phyloP scores from a whole-genome alignment of 495 filamentous ascomycete species.

The Tetracladium marchalianum region DNA sequence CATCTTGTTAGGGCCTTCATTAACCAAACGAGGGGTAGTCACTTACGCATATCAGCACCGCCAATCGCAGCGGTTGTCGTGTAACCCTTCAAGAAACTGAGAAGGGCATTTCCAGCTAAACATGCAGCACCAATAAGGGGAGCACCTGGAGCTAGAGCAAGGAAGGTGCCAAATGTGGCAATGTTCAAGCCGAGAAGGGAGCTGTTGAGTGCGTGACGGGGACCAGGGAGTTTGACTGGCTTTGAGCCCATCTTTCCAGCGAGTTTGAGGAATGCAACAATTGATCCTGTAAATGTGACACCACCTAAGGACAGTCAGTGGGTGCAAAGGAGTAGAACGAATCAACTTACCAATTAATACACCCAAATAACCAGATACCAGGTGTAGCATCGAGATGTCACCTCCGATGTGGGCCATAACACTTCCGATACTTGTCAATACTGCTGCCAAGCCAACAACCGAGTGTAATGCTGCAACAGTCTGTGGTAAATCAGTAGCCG shows the following conservation, averaged over 20 bases:
- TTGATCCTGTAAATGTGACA: constrained; percentile 74
- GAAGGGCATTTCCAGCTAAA: constrained; percentile 57
- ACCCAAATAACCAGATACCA: constrained; percentile 70
- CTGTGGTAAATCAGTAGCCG: constrained; percentile 70
- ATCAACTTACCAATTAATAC: constrained; percentile 53
- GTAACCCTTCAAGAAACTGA: constrained; percentile 73
- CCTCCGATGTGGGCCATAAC: constrained; percentile 54
- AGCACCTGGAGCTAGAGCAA: constrained; percentile 64
- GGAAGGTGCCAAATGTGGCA: constrained; percentile 68
- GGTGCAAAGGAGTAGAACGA: background rate
- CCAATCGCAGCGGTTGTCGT: constrained; percentile 77
- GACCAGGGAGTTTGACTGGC: constrained; percentile 54
- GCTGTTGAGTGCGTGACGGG: constrained; percentile 57
- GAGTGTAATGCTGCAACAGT: constrained; percentile 75
- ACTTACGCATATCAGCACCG: constrained; percentile 67
- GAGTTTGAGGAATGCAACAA: constrained; percentile 75
- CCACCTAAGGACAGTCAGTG: constrained; percentile 33
- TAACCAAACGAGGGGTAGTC: too few relatives aligned
- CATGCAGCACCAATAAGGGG: constrained; percentile 65
- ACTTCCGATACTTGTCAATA: constrained; percentile 72
- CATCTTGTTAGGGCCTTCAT: background rate
- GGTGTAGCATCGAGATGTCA: constrained; percentile 59
- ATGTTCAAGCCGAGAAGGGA: constrained; percentile 60
- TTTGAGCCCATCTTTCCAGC: constrained; percentile 66
- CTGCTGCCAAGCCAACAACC: constrained; percentile 72